Evolutionary conservation across 768 basidiomycete species (phyloP), one percentile per base, ranked within the genome.

Genomic region (Chiua virens): DNA sequence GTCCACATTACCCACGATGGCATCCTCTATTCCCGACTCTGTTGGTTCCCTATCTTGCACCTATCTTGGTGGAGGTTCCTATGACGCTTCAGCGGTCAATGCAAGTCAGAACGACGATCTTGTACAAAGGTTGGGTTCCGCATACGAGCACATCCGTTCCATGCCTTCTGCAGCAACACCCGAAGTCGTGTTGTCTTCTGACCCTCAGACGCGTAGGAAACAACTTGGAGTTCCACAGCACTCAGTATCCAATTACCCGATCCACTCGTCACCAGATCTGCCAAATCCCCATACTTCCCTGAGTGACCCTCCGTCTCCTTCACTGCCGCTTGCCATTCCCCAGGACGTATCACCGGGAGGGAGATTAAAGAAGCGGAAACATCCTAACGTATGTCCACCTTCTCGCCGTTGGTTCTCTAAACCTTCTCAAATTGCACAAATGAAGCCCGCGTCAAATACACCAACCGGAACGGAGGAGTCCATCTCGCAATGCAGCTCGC

Each of bases 221-320:
- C 63, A 70, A 27, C 53, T 69, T 23, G 67, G 65, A 28, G 53
- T 66, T 8, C 57, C 67, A 18, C 67, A 69, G 23, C 67, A 66
- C 40, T 66, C 65, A 17, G 65, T 69, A 28, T 38, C 60, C 18
- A 67, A 66, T 39, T 40, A 60, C 27, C 53, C 60, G 5, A 25
- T 42, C 9, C 35, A 46, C 14, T 62, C 50, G 42, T 55, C 53
- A 22, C 57, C 42, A 30, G 56, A 55, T 36, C 38, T 68, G 15
- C 65, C 65, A 27, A 67, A 67, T 47, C 66, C 65, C 8, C 52
- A 70, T 25, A 30, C 28, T 10, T 36, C 44, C 32, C 44, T 48
- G 30, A 21, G 4, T 15, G 37, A 43, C 15, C 20, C 45, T 18
- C 37, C 18, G 22, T 47, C 55, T 30, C 35, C 37, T 13, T 28